Base-by-base conservation (phyloP, 2,329 filamentous ascomycete species). In the Diplodia seriata region DNA sequence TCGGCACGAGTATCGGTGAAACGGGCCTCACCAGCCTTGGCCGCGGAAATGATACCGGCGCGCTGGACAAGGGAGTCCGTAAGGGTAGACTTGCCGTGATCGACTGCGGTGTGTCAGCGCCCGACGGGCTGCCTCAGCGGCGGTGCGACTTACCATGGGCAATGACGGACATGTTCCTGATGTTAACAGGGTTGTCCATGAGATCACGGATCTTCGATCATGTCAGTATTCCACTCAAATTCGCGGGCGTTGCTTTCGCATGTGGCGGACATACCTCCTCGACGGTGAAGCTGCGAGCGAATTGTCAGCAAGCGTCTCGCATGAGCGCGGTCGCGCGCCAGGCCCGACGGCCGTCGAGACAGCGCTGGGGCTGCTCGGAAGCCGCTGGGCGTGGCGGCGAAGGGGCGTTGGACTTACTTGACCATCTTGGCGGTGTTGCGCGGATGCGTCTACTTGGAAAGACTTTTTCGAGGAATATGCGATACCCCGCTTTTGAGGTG, bases 1-100 rank as follows among this genome's bases (percentile, higher is more conserved):
- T 99, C 95, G 74, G 91, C 85, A 85, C 95, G 92, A 73, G 95
- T 99, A 85, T 99, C 95, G 78, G 94, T 99, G 82, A 94, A 96
- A 84, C 95, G 91, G 75, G 91, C 90, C 82, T 97, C 93, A 84
- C 95, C 95, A 78, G 95, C 95, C 87, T 98, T 98, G 78, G 93
- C 93, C 77, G 93, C 92, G 77, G 95, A 98, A 82, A 99, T 97
- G 81, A 99, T 99, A 94, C 95, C 95, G 80, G 94, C 94, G 86
- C 96, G 95, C 86, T 97, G 93, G 81, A 99, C 91, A 75, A 99
- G 92, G 78, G 95, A 98, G 86, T 99, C 95, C 90, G 94, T 97
- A 79, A 99, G 89, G 82, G 95, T 99, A 78, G 95, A 99, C 86
- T 99, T 99, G 87, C 95, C 95, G 90, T 99, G 95, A 85, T 99